These are phyloP conservation scores for Cutaneotrichosporon dermatis DNA, from an alignment of 1,284 basidiomycete species.

Conservation along the genomic window DNA sequence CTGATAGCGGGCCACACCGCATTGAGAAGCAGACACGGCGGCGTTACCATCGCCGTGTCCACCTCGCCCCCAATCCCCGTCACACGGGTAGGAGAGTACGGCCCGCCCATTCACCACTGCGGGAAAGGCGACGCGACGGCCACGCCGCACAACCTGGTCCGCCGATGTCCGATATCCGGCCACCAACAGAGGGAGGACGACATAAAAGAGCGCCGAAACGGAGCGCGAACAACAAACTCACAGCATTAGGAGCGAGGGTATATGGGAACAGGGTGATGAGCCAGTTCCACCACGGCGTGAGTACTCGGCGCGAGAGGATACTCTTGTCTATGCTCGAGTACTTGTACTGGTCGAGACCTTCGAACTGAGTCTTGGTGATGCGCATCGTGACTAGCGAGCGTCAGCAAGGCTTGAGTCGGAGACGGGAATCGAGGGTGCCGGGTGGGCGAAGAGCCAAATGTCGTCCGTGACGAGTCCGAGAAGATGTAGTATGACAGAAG, in stretches of 20 bases:
- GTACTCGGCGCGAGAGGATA: constrained; percentile 52
- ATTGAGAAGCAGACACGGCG: no score
- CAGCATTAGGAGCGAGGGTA: constrained; percentile 84
- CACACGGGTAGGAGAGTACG: no score
- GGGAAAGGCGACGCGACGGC: no score
- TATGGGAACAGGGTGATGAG: constrained; percentile 86
- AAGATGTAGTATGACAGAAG: background rate
- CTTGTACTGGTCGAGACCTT: constrained; percentile 56
- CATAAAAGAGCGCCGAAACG: no score
- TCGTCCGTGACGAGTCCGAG: constrained; percentile 1
- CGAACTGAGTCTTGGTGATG: constrained; percentile 49
- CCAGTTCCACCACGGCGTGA: constrained; percentile 92
- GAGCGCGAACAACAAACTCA: constrained; percentile 48
- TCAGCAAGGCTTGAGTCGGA: background rate
- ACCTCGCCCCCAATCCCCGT: no score
- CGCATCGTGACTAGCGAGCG: constrained; percentile 27
- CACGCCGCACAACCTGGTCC: no score
- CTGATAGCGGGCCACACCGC: no score
- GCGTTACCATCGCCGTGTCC: no score
- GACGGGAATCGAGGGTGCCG: background rate
- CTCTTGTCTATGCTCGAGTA: constrained; percentile 57
- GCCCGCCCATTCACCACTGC: no score
- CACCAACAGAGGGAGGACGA: background rate
- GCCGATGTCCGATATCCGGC: background rate
- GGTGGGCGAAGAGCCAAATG: constrained; percentile 2